These are phyloP conservation scores for Desmodesmus armatus DNA, from an alignment of 139 green algal genomes.

Conservation along the genomic window DNA sequence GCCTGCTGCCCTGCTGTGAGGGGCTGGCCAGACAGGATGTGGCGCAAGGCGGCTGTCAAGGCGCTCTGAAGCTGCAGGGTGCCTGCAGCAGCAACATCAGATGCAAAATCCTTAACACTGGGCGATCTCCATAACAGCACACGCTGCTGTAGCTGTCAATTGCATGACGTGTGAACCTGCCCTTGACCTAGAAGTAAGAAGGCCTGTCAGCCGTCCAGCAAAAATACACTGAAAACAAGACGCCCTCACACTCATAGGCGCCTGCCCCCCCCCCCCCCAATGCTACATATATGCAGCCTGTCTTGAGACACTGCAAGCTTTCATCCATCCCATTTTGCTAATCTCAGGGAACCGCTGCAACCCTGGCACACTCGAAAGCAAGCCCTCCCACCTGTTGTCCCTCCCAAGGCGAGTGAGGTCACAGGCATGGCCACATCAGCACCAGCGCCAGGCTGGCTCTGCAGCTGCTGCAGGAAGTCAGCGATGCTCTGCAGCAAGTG, in stretches of 20 bases:
- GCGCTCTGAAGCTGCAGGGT: neutral
- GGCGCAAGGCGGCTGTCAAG: slow-evolving; percentile 8
- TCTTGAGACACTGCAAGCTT: no score
- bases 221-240: no score
- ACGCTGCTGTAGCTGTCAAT: no score
- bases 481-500: slow-evolving; percentile 37
- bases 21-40: slow-evolving; percentile 14
- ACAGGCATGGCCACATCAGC: slow-evolving; percentile 23
- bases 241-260: no score
- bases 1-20: slow-evolving; percentile 25
- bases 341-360: neutral
- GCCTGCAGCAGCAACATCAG: neutral
- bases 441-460: neutral
- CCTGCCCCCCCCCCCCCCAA: no score
- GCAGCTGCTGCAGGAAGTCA: slow-evolving; percentile 39
- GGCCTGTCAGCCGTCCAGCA: no score
- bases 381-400: neutral
- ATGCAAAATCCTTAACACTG: no score
- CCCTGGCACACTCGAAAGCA: neutral
- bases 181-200: no score
- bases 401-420: slow-evolving; percentile 1
- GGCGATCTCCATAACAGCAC: no score
- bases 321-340: no score
- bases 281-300: no score
- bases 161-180: no score